These are phyloP conservation scores for Saccharomycopsis sp. DNA, from an alignment of 805 yeast species.

Conservation along the genomic window DNA sequence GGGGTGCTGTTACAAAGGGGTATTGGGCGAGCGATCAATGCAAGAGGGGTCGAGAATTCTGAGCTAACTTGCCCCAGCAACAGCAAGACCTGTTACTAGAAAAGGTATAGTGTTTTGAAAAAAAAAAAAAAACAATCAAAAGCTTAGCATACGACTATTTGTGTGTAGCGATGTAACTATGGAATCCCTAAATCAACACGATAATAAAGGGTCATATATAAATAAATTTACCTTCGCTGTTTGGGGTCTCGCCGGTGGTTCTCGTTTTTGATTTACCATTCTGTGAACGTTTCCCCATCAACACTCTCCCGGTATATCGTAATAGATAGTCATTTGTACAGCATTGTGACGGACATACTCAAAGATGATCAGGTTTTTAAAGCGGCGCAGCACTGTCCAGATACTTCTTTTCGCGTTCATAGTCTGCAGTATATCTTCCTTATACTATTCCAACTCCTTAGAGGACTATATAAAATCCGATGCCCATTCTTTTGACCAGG, in stretches of 20 bases:
- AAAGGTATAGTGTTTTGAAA: neutral
- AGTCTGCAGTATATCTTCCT: neutral
- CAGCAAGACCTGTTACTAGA: neutral
- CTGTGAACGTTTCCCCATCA: no score
- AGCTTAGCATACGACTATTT: neutral
- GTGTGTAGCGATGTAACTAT: neutral
- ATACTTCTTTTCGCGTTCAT: neutral
- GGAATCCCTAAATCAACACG: no score
- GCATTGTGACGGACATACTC: no score
- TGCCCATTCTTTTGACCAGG: neutral
- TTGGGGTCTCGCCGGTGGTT: no score
- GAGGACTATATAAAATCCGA: neutral
- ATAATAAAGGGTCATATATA: no score
- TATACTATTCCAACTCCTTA: neutral
- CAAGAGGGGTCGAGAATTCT: neutral
- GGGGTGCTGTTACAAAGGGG: neutral
- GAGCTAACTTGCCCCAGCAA: neutral
- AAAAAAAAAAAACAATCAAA: no score
- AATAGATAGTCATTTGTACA: no score
- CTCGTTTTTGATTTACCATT: no score
- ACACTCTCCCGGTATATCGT: no score
- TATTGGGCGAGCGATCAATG: neutral
- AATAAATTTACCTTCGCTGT: no score
- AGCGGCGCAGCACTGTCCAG: neutral
- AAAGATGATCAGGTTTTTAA: neutral